A percentile compares a stretch with the other conserved stretches of the same genome.
Evolutionary conservation across 441 rosid genomes (phyloP).

Genomic region (Arabidopsis hybrid): DNA sequence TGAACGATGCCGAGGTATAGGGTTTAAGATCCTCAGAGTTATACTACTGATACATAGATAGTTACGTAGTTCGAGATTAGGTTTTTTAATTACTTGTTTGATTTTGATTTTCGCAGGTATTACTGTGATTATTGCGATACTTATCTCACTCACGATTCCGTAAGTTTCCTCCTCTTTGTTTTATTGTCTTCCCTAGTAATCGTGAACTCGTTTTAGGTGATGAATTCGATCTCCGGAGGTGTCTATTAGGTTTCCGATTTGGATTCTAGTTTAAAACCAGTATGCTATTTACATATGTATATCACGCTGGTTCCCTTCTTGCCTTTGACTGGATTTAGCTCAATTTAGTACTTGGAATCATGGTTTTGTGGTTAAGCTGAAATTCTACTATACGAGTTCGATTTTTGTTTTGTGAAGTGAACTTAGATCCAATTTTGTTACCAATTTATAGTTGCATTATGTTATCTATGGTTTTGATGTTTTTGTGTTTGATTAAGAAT

Average conservation of each 20-base stretch:
- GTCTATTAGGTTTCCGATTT: conserved; percentile 41
- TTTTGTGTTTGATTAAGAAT: too few relatives aligned
- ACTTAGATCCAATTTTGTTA: background rate
- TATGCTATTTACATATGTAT: background rate
- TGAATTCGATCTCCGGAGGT: conserved; percentile 12
- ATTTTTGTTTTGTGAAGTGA: background rate
- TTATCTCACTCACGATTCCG: conserved; percentile 97
- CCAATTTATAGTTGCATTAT: background rate
- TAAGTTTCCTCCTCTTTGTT: conserved; percentile 46
- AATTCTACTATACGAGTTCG: background rate
- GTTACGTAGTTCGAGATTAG: background rate
- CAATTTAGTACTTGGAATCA: background rate
- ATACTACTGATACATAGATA: background rate
- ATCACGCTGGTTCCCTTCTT: background rate
- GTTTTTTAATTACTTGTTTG: conserved; percentile 24
- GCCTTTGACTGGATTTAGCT: background rate
- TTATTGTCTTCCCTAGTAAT: background rate
- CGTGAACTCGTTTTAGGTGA: background rate
- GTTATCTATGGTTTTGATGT: conserved; percentile 3
- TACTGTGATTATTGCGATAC: conserved; percentile 98
- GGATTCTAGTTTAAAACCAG: background rate
- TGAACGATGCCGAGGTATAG: conserved; percentile 46
- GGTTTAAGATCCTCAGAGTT: conserved; percentile 23
- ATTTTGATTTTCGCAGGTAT: conserved; percentile 58
- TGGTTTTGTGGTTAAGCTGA: background rate